Evolutionary conservation across 306 rosid genomes (phyloP).

Genomic region (Crataegus laevigata): DNA sequence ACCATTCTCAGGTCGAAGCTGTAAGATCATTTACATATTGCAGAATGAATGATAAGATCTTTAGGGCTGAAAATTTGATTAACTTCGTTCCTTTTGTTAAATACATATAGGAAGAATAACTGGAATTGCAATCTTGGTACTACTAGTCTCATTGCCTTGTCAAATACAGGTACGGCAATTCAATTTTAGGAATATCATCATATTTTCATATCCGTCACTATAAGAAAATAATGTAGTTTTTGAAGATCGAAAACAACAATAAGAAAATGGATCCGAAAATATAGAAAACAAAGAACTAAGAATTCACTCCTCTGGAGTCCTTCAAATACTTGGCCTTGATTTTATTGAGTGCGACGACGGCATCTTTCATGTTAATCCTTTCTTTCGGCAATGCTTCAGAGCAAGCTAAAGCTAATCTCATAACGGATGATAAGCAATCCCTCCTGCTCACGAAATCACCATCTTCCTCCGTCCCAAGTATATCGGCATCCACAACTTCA

Average conservation of each 20-base stretch:
- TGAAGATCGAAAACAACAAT: not conserved
- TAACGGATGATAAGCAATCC: not conserved
- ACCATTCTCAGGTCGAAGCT: slow-evolving; percentile 20
- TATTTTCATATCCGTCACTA: too few relatives aligned
- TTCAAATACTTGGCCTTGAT: not conserved
- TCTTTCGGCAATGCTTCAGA: not conserved
- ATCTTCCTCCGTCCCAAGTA: not conserved
- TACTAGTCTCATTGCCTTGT: too few relatives aligned
- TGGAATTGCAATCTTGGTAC: too few relatives aligned
- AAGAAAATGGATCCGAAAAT: not conserved
- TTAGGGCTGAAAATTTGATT: slow-evolving; percentile 29
- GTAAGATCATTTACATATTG: slow-evolving; percentile 31
- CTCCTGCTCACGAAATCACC: not conserved
- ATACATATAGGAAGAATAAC: too few relatives aligned
- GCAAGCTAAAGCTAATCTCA: not conserved
- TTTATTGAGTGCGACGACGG: not conserved
- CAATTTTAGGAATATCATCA: too few relatives aligned
- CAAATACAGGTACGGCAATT: too few relatives aligned
- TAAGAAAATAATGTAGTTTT: too few relatives aligned
- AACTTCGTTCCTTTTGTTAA: slow-evolving; percentile 30
- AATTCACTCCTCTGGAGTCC: not conserved
- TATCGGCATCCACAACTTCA: not conserved
- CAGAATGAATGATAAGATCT: slow-evolving; percentile 24
- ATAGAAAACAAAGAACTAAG: not conserved
- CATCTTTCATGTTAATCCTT: not conserved